Conservation (phyloP, 2,329 filamentous ascomycete genomes). For the Amphichorda felina region DNA sequence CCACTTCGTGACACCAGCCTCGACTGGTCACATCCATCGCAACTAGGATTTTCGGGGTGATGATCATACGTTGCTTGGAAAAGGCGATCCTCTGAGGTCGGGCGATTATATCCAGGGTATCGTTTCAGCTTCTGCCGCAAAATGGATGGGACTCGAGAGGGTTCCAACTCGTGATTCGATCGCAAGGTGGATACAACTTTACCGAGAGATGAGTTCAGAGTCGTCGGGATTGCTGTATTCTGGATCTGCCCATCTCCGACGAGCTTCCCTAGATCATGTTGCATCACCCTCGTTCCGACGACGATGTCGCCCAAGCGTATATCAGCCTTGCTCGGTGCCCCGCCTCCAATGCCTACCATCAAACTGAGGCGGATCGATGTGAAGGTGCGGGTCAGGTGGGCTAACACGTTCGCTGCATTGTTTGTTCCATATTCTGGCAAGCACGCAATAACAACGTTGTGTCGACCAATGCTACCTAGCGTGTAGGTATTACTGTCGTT, state of each 20-base stretch:
- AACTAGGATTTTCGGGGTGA: not conserved
- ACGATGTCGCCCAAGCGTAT: constrained; percentile 11
- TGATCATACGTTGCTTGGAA: constrained; percentile 1
- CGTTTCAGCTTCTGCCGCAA: no score
- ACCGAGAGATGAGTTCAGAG: not conserved
- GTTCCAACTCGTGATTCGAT: constrained; percentile 2
- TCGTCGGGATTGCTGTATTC: not conserved
- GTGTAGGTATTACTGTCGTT: constrained; percentile 7
- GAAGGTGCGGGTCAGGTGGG: constrained; percentile 7
- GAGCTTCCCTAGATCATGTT: constrained; percentile 10
- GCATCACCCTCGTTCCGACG: constrained; percentile 9
- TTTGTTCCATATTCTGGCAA: constrained; percentile 8
- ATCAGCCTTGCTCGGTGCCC: constrained; percentile 8
- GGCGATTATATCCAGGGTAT: no score
- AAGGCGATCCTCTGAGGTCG: constrained; percentile 6
- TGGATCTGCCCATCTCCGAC: not conserved
- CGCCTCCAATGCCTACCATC: constrained; percentile 16
- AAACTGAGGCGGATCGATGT: constrained; percentile 4
- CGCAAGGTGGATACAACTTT: constrained; percentile 5
- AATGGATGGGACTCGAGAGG: no score
- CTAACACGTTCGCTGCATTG: constrained; percentile 6
- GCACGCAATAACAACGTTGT: constrained; percentile 8
- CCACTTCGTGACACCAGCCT: not conserved
- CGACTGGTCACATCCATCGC: constrained; percentile 3
- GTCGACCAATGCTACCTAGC: constrained; percentile 4